A percentile compares a stretch with the other conserved stretches of the same genome.
Conservation (phyloP, 345 rosid genomes). For the Euphorbia lathyris region DNA sequence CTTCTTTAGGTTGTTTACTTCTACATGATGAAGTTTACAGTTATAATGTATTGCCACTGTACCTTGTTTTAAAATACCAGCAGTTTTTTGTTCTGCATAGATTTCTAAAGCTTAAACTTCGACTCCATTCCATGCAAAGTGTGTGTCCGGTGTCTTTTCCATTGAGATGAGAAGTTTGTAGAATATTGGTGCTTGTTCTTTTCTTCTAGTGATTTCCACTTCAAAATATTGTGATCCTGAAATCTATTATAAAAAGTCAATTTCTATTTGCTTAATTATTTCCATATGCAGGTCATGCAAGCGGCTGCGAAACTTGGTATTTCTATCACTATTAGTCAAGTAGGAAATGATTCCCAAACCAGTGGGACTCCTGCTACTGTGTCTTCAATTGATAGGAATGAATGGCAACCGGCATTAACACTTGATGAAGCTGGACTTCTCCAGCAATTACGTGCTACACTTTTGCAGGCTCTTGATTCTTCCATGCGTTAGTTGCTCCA, state of each 20-base stretch:
- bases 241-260: background rate
- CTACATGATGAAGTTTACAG: background rate
- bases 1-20: background rate
- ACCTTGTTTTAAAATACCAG: background rate
- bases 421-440: conserved; percentile 87
- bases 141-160: background rate
- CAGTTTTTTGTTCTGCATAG: background rate
- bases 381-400: conserved; percentile 55
- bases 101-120: conserved; percentile 4
- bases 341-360: conserved; percentile 57
- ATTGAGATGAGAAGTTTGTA: background rate
- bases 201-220: background rate
- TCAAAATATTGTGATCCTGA: conserved; percentile 1
- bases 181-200: background rate
- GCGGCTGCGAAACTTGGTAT: conserved; percentile 76
- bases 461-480: conserved; percentile 73
- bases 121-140: background rate
- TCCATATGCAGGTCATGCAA: conserved; percentile 64
- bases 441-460: conserved; percentile 69
- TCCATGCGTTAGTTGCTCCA: conserved; percentile 48
- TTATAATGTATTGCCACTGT: background rate
- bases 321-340: conserved; percentile 61
- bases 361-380: conserved; percentile 45
- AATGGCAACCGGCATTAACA: conserved; percentile 74
- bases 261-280: conserved; percentile 10